Evolutionary conservation across 2,329 filamentous ascomycete species (phyloP).

Genomic region (Ophiobolus disseminans): DNA sequence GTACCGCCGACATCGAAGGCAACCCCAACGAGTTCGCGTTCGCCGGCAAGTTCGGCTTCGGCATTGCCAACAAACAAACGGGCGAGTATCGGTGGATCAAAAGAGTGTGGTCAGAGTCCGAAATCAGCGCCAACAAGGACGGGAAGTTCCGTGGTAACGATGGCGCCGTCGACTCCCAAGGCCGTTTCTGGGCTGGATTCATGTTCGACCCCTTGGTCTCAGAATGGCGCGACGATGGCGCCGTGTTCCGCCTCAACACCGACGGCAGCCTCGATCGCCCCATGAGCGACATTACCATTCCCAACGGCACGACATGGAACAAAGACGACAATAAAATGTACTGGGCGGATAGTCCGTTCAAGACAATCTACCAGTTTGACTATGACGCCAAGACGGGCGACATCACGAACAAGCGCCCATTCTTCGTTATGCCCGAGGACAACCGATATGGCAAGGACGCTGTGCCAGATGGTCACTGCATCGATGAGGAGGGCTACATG

Average conservation of each 20-base stretch:
- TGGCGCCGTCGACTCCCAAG: conserved; percentile 78
- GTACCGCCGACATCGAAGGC: conserved; percentile 77
- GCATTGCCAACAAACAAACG: conserved; percentile 72
- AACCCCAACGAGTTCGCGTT: conserved; percentile 75
- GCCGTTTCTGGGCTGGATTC: conserved; percentile 82
- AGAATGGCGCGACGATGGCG: conserved; percentile 65
- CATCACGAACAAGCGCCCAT: conserved; percentile 73
- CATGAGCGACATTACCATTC: conserved; percentile 73
- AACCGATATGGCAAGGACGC: conserved; percentile 51
- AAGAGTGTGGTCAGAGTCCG: conserved; percentile 61
- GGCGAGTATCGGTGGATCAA: conserved; percentile 64
- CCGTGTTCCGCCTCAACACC: conserved; percentile 74
- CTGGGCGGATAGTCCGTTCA: conserved; percentile 78
- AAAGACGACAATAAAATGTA: conserved; percentile 76
- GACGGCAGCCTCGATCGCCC: conserved; percentile 66
- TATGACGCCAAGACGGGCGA: conserved; percentile 70
- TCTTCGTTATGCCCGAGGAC: conserved; percentile 73
- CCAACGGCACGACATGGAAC: conserved; percentile 86
- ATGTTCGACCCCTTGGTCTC: conserved; percentile 81
- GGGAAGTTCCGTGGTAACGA: conserved; percentile 74
- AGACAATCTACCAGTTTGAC: conserved; percentile 76
- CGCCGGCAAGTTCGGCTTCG: conserved; percentile 81
- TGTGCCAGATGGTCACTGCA: conserved; percentile 81
- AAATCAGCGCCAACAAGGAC: conserved; percentile 54
- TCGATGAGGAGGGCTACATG: conserved; percentile 83